A percentile compares a stretch with the other conserved stretches of the same genome.
Conservation (phyloP, 2,329 filamentous ascomycete species). For the Monilinia laxa region DNA sequence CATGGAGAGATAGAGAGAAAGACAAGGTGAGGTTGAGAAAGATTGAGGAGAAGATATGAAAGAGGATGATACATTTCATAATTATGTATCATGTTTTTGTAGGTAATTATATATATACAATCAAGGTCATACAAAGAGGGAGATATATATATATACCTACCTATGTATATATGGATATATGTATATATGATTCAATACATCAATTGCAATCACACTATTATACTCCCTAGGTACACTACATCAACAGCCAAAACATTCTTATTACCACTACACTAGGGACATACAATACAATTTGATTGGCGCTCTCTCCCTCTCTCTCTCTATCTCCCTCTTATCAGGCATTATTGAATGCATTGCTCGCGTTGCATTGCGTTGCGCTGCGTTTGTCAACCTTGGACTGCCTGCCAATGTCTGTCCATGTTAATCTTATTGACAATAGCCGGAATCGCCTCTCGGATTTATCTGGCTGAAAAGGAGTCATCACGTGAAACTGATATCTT, state of each 20-base stretch:
- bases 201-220: too few relatives aligned
- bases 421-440: background rate
- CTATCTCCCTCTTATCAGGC: background rate
- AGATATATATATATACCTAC: too few relatives aligned
- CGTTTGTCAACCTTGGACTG: background rate
- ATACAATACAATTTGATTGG: too few relatives aligned
- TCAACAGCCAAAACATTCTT: too few relatives aligned
- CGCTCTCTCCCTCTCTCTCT: too few relatives aligned
- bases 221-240: too few relatives aligned
- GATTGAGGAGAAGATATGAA: background rate
- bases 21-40: background rate
- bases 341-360: background rate
- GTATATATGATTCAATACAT: too few relatives aligned
- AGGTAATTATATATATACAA: too few relatives aligned
- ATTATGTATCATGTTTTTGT: too few relatives aligned
- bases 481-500: slow-evolving; percentile 8
- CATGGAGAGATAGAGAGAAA: background rate
- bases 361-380: background rate
- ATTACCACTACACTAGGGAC: too few relatives aligned
- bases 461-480: slow-evolving; percentile 11
- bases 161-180: background rate
- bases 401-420: background rate
- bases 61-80: background rate
- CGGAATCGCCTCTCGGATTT: background rate
- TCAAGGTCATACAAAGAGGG: background rate